Conservation (phyloP, 23 red algal species). For the Pyropia yezoensis region DNA sequence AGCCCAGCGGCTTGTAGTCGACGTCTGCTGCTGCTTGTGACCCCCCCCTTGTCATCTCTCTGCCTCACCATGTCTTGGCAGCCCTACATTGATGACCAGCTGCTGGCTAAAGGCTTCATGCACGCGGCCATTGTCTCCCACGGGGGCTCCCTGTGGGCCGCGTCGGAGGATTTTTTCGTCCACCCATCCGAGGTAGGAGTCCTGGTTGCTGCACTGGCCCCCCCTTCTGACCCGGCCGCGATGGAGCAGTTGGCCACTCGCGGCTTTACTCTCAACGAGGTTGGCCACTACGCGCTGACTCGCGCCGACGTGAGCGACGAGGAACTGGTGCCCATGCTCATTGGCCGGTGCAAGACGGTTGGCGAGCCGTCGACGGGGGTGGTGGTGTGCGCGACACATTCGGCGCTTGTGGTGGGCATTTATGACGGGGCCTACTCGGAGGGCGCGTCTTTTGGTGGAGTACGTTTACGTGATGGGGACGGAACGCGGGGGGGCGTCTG, state of each 20-base stretch:
- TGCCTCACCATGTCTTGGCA: constrained; percentile 3
- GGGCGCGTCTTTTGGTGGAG: background rate
- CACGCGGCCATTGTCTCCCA: background rate
- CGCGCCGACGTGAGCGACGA: constrained; percentile 1
- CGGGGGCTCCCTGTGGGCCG: background rate
- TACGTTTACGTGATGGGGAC: too few species aligned
- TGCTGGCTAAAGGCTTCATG: constrained; percentile 1
- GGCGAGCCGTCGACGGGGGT: background rate
- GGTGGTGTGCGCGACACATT: background rate
- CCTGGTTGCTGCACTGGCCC: background rate
- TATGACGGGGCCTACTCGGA: background rate
- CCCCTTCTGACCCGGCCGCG: background rate
- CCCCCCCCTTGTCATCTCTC: too few species aligned
- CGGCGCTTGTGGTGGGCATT: background rate
- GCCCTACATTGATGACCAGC: background rate
- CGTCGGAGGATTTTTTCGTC: background rate
- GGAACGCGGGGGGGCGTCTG: too few species aligned
- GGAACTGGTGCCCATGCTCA: background rate
- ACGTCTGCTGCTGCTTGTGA: too few species aligned
- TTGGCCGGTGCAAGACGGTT: background rate
- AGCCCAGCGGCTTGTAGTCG: too few species aligned
- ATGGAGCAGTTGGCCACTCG: background rate
- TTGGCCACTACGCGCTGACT: background rate
- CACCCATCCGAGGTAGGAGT: background rate
- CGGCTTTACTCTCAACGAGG: background rate